These are phyloP conservation scores for Apostasia ramifera DNA, from an alignment of 106 monocot species.

Conservation along the genomic window DNA sequence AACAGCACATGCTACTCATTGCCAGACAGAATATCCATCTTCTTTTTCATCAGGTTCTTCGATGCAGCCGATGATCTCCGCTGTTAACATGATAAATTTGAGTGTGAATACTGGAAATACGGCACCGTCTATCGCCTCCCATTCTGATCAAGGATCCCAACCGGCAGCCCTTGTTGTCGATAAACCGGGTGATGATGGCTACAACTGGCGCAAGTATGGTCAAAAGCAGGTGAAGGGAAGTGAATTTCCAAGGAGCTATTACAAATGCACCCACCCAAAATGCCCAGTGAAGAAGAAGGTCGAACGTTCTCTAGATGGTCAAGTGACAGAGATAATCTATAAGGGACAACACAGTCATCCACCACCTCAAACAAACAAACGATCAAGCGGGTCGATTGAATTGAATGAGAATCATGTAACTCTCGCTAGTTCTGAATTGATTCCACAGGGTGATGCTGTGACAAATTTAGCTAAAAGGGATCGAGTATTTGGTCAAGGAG, in stretches of 20 bases:
- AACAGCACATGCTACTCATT: conserved; percentile 39
- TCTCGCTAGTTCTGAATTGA: background rate
- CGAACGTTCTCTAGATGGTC: conserved; percentile 53
- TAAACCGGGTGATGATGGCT: conserved; percentile 62
- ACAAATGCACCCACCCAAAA: conserved; percentile 49
- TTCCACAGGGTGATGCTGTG: background rate
- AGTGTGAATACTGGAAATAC: conserved; percentile 5
- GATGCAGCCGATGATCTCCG: conserved; percentile 5
- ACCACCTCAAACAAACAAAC: conserved; percentile 27
- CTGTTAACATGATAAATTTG: conserved; percentile 7
- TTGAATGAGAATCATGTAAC: background rate
- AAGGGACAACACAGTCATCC: conserved; percentile 58
- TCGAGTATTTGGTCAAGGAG: conserved; percentile 22
- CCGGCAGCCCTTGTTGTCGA: conserved; percentile 22
- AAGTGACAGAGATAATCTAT: conserved; percentile 60
- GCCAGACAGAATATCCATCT: conserved; percentile 23
- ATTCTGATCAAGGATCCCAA: conserved; percentile 26
- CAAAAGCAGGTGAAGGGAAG: conserved; percentile 75
- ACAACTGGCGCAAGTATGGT: conserved; percentile 76
- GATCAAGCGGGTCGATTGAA: conserved; percentile 2
- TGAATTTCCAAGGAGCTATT: conserved; percentile 64
- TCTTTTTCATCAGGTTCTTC: conserved; percentile 13
- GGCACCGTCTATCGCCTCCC: conserved; percentile 14
- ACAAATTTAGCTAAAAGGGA: conserved; percentile 16
- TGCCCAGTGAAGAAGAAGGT: conserved; percentile 77